Conservation (phyloP, 176 grass and related monocot genomes). For the Hordeum vulgare region DNA sequence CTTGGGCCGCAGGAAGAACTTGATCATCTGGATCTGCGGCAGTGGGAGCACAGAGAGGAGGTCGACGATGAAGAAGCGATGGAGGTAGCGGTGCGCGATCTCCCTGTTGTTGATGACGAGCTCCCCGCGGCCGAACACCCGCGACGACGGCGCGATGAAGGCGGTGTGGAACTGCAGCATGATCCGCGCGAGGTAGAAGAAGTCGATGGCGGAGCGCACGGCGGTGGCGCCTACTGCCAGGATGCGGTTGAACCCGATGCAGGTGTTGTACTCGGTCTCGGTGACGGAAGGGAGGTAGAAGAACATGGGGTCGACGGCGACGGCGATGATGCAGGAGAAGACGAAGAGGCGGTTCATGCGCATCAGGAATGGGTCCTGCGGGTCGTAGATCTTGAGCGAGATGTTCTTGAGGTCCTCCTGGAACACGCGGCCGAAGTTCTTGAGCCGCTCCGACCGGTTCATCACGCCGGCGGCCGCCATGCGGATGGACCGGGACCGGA, state of each 20-base stretch:
- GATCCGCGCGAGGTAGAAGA: constrained; percentile 67
- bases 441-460: constrained; percentile 52
- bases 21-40: constrained; percentile 62
- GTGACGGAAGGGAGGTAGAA: constrained; percentile 57
- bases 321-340: constrained; percentile 56
- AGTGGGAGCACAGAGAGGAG: constrained; percentile 59
- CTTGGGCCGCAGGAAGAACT: constrained; percentile 35
- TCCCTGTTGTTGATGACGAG: constrained; percentile 53
- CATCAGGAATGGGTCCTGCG: constrained; percentile 64
- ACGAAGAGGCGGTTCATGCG: constrained; percentile 70
- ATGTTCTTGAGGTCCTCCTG: constrained; percentile 57
- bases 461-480: constrained; percentile 36
- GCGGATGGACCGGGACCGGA: constrained; percentile 42
- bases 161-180: constrained; percentile 76
- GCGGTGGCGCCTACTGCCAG: constrained; percentile 34
- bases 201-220: constrained; percentile 55
- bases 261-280: constrained; percentile 32
- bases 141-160: constrained; percentile 81
- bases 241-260: constrained; percentile 55
- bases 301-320: constrained; percentile 80
- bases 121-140: constrained; percentile 89
- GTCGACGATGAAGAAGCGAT: constrained; percentile 61
- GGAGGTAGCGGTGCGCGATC: constrained; percentile 61
- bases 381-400: constrained; percentile 72
- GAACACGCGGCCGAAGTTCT: constrained; percentile 58